Evolutionary conservation across 495 filamentous ascomycete species (phyloP), one percentile per base, ranked within the genome.

Genomic region (Podospora comata): DNA sequence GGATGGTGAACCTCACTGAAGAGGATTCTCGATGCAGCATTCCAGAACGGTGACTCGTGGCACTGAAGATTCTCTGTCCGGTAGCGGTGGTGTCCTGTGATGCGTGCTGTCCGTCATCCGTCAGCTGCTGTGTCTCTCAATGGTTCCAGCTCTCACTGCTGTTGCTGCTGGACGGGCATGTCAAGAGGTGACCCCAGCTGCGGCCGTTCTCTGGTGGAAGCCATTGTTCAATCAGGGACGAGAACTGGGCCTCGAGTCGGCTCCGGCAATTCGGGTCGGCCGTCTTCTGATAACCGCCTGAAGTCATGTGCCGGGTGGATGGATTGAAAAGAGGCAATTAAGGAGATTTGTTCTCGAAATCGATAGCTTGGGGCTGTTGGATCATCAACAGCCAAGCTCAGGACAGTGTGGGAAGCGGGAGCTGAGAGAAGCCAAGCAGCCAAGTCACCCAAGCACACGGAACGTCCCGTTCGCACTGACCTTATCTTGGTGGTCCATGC

Each of bases 241-340:
- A 16, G 26, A 13, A 4, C 5, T 3, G 18, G 30, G 64, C 28
- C 13, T 66, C 23, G 19, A 18, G 56, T 23, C 56, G 23, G 65
- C 54, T 58, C 67, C 67, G 55, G 55, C 34, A 54, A 18, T 18
- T 23, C 64, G 66, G 66, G 54, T 68, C 66, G 60, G 53, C 66
- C 60, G 60, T 64, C n/a, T 63, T 28, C 59, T 5, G 58, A 48
- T 56, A 67, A 27, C 65, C 65, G 65, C 65, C 64, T 48, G 39
- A 18, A 48, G 13, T 48, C 39, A 48, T 48, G 39, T 48, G 39
- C 39, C 39, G 13, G 39, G 39, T 2, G 39, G 13, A 16, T 48
- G 1, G 15, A 18, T 48, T 48, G 39, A 16, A 48, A 48, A 48
- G 39, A 48, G 39, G 39, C 39, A 59, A 59, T 59, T 20, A 18